phyloP scores from a whole-genome alignment of 257 asterid species.

The Ilex asprella region DNA sequence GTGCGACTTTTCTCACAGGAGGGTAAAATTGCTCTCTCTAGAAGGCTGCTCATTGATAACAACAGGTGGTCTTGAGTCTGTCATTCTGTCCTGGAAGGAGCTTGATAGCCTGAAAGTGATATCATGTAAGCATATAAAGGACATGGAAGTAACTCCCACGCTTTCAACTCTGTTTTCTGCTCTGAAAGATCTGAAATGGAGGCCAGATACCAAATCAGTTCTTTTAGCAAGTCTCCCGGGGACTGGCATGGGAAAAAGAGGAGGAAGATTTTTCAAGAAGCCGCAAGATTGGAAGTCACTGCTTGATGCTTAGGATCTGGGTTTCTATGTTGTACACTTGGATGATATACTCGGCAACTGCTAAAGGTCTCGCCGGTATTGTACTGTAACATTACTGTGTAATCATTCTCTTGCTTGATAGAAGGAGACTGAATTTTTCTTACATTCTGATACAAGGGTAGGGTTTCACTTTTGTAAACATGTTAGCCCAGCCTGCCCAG shows the following conservation, averaged over 20 bases:
- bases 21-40: constrained; percentile 36
- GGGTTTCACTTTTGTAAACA: not conserved
- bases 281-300: constrained; percentile 59
- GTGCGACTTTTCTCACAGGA: constrained; percentile 32
- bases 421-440: not conserved
- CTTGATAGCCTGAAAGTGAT: constrained; percentile 57
- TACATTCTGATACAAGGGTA: not conserved
- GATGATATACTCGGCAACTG: no score
- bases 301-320: constrained; percentile 29
- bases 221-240: constrained; percentile 48
- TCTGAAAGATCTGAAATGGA: constrained; percentile 63
- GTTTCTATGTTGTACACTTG: constrained; percentile 8
- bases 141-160: constrained; percentile 40
- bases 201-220: constrained; percentile 44
- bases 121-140: constrained; percentile 58
- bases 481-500: not conserved
- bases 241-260: constrained; percentile 53
- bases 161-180: constrained; percentile 41
- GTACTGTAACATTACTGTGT: not conserved
- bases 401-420: not conserved
- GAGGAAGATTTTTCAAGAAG: constrained; percentile 47
- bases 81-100: constrained; percentile 43
- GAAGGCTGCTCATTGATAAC: constrained; percentile 70
- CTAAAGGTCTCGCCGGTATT: not conserved
- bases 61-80: constrained; percentile 53